These are phyloP conservation scores for Fusarium beomiforme DNA, from an alignment of 2,329 filamentous ascomycete species.

Conservation along the genomic window DNA sequence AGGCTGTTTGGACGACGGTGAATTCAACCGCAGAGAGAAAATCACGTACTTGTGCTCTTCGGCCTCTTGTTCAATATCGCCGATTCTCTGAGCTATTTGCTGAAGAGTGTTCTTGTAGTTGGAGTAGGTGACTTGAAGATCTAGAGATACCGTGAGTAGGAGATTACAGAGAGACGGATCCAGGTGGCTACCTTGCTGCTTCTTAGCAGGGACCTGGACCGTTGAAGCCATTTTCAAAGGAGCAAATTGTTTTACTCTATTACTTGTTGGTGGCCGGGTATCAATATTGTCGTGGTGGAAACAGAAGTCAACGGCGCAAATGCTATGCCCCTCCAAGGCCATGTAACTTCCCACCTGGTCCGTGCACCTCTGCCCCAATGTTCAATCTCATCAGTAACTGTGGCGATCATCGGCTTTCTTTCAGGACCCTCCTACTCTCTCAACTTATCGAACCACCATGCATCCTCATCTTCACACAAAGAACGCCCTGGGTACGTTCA, in stretches of 20 bases:
- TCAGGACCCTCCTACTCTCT: conserved; percentile 22
- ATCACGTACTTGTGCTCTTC: conserved; percentile 93
- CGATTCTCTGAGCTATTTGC: conserved; percentile 94
- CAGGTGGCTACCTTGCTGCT: conserved; percentile 74
- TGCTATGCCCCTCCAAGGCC: conserved; percentile 38
- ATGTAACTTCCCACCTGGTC: conserved; percentile 41
- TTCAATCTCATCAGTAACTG: conserved; percentile 20
- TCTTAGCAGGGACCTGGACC: conserved; percentile 66
- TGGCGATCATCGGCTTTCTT: conserved; percentile 35
- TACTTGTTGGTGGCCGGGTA: conserved; percentile 14
- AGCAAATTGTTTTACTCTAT: not conserved
- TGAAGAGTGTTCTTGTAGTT: conserved; percentile 84
- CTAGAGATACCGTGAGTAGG: conserved; percentile 55
- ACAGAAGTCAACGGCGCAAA: conserved; percentile 19
- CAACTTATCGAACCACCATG: conserved; percentile 65
- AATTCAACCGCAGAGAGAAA: not conserved
- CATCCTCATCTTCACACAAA: conserved; percentile 97
- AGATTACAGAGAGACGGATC: not conserved
- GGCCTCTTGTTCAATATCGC: conserved; percentile 95
- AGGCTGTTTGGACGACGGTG: not conserved
- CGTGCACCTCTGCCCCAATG: conserved; percentile 42
- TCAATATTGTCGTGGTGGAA: conserved; percentile 7
- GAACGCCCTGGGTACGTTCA: conserved; percentile 78
- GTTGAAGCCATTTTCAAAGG: conserved; percentile 57
- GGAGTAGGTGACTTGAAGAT: conserved; percentile 82